phyloP scores from a whole-genome alignment of 2,329 filamentous ascomycete genomes.

The Exophiala dermatitidis region DNA sequence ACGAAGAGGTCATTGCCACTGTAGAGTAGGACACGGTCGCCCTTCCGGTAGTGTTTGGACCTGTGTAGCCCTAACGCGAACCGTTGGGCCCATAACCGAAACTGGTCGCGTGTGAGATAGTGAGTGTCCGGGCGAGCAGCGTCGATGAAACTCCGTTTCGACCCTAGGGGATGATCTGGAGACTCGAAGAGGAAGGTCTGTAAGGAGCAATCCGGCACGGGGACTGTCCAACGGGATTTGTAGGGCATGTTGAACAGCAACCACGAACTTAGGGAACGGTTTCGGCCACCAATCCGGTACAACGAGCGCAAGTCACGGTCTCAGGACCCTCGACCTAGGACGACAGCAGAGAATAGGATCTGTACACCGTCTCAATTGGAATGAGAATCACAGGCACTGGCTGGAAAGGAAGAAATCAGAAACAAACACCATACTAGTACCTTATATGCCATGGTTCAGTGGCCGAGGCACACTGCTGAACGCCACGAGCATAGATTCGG shows the following conservation, averaged over 20 bases:
- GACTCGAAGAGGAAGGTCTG: slow-evolving; percentile 43
- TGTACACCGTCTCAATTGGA: too few relatives aligned
- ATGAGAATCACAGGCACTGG: too few relatives aligned
- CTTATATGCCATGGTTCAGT: too few relatives aligned
- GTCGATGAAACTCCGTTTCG: slow-evolving; percentile 48
- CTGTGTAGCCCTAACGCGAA: slow-evolving; percentile 57
- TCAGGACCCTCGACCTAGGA: too few relatives aligned
- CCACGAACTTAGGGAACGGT: not conserved
- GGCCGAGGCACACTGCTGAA: too few relatives aligned
- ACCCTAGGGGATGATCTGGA: slow-evolving; percentile 34
- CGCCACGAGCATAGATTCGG: too few relatives aligned
- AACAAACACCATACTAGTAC: too few relatives aligned
- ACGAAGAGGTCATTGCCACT: slow-evolving; percentile 64
- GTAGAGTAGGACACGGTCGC: slow-evolving; percentile 64
- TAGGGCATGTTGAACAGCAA: slow-evolving; percentile 37
- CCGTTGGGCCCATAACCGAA: slow-evolving; percentile 60
- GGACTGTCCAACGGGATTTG: slow-evolving; percentile 38
- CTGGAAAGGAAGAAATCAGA: too few relatives aligned
- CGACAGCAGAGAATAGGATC: too few relatives aligned
- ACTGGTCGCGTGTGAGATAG: slow-evolving; percentile 52
- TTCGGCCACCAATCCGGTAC: too few relatives aligned
- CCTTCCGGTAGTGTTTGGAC: slow-evolving; percentile 51
- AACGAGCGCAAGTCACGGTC: too few relatives aligned
- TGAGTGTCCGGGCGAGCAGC: slow-evolving; percentile 56
- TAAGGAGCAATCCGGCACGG: slow-evolving; percentile 38